These are phyloP conservation scores for Hanseniaspora taiwanica DNA, from an alignment of 805 yeast genomes.

Conservation along the genomic window DNA sequence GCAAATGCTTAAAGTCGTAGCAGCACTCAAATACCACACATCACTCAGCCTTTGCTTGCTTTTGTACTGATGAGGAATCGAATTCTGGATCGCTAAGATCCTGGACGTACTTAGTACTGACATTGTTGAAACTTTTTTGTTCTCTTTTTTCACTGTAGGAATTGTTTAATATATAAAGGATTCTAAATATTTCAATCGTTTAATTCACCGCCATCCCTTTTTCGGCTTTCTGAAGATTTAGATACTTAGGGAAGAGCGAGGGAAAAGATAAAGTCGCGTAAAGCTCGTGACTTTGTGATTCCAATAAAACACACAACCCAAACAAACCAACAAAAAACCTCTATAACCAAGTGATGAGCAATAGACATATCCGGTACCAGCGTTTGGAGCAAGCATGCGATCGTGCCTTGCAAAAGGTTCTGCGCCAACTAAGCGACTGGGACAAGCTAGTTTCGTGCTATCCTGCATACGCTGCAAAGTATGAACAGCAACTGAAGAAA, in stretches of 20 bases:
- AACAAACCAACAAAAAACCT: background rate
- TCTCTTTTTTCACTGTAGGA: background rate
- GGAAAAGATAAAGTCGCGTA: too few relatives aligned
- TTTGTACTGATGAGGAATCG: constrained; percentile 16
- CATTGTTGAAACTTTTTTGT: background rate
- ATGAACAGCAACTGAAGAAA: constrained; percentile 34
- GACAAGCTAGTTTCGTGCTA: constrained; percentile 42
- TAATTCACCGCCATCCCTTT: too few relatives aligned
- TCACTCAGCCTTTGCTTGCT: constrained; percentile 39
- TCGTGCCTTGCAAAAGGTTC: constrained; percentile 42
- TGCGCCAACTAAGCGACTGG: constrained; percentile 31
- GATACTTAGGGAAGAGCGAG: too few relatives aligned
- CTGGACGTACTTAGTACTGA: background rate
- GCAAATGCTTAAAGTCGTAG: constrained; percentile 69
- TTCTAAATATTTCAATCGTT: too few relatives aligned
- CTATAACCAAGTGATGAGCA: constrained; percentile 8
- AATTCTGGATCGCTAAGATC: background rate
- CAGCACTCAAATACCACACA: constrained; percentile 69
- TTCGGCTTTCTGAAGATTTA: too few relatives aligned
- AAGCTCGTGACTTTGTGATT: too few relatives aligned
- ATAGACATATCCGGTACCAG: constrained; percentile 30
- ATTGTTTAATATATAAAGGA: too few relatives aligned
- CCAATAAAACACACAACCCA: background rate
- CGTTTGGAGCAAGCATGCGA: constrained; percentile 37
- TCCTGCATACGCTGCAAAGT: constrained; percentile 35